phyloP scores from a whole-genome alignment of 2,329 filamentous ascomycete genomes.

The Claviceps arundinis region DNA sequence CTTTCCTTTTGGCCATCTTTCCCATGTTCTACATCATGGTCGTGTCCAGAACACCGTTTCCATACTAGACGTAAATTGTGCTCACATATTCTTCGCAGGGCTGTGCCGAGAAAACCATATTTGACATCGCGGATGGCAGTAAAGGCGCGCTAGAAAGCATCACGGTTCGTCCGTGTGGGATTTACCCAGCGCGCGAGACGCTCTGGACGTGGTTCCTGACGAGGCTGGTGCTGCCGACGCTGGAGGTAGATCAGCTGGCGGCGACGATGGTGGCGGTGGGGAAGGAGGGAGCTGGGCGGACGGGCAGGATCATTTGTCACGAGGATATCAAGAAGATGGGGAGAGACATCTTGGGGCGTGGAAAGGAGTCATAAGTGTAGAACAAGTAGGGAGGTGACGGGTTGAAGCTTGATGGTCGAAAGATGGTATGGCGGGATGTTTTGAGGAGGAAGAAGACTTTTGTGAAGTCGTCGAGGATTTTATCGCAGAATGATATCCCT shows the following conservation, averaged over 20 bases:
- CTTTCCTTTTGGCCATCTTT: not conserved
- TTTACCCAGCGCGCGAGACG: not conserved
- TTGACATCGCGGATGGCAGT: constrained; percentile 1
- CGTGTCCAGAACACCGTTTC: not conserved
- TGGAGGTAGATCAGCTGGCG: not conserved
- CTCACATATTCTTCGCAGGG: not conserved
- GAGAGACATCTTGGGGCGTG: not conserved
- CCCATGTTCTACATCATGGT: too few relatives aligned
- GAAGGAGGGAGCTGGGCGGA: not conserved
- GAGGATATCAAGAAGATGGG: not conserved
- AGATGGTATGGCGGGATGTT: not conserved
- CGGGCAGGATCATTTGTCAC: not conserved
- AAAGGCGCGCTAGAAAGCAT: not conserved
- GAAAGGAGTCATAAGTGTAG: not conserved
- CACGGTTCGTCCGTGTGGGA: constrained; percentile 1
- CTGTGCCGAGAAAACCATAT: constrained; percentile 1
- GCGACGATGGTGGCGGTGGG: not conserved
- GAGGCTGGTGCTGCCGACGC: constrained; percentile 2
- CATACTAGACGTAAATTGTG: not conserved
- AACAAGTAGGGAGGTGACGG: not conserved
- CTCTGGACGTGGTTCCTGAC: constrained; percentile 2
- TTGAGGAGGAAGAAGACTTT: too few relatives aligned
- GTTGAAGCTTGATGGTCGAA: not conserved
- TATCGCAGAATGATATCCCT: too few relatives aligned
- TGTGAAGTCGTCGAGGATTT: too few relatives aligned